Conservation (phyloP, 1,139 yeast species). For the Hemisphaericaspora subhashii region DNA sequence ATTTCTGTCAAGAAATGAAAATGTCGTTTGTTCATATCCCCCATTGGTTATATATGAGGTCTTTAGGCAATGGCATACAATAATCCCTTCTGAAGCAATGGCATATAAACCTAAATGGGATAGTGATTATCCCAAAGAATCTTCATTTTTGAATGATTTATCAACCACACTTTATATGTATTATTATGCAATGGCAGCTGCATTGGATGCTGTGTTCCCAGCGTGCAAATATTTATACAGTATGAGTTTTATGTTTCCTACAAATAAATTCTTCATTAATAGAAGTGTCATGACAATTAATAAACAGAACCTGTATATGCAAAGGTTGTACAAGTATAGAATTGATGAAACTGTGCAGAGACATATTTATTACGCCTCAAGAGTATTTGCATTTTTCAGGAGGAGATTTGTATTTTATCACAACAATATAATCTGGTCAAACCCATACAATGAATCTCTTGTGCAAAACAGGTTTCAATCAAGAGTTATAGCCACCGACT, state of each 20-base stretch:
- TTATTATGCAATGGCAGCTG: conserved; percentile 25
- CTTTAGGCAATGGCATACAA: conserved; percentile 23
- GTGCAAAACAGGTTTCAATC: conserved; percentile 16
- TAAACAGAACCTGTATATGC: conserved; percentile 14
- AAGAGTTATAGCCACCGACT: conserved; percentile 18
- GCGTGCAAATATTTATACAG: conserved; percentile 25
- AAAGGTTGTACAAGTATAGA: conserved; percentile 11
- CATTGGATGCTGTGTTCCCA: conserved; percentile 29
- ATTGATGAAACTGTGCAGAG: conserved; percentile 22
- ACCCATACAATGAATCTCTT: conserved; percentile 13
- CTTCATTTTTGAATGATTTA: conserved; percentile 19
- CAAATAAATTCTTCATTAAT: conserved; percentile 14
- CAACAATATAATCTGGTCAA: conserved; percentile 21
- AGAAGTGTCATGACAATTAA: conserved; percentile 16
- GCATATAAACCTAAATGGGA: conserved; percentile 13
- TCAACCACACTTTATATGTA: conserved; percentile 25
- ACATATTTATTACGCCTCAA: conserved; percentile 27
- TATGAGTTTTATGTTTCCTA: conserved; percentile 22
- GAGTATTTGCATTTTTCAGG: conserved; percentile 28
- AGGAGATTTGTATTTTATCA: conserved; percentile 22
- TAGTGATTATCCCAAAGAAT: conserved; percentile 10
- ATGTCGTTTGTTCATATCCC: conserved; percentile 21
- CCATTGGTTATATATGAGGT: conserved; percentile 20
- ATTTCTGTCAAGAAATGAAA: conserved; percentile 16
- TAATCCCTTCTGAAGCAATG: conserved; percentile 25